Conservation (phyloP, 129 eudicot genomes). For the Pittosporum tobira region DNA sequence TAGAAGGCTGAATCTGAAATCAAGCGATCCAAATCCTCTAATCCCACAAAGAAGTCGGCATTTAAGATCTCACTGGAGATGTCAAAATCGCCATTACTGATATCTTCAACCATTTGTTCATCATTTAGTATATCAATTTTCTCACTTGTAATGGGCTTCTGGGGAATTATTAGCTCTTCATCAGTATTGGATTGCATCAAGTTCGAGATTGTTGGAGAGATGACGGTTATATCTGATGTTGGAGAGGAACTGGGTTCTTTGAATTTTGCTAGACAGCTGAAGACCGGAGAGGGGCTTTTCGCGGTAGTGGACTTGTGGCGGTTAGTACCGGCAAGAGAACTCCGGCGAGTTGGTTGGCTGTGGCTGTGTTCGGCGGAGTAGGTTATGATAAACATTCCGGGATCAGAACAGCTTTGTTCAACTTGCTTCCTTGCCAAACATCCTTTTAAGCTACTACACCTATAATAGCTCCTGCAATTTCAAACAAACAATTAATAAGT, state of each 20-base stretch:
- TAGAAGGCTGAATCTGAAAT: slow-evolving; percentile 18
- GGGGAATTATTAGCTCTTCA: slow-evolving; percentile 20
- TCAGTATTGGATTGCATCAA: slow-evolving; percentile 13
- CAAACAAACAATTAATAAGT: slow-evolving; percentile 12
- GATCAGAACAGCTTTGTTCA: slow-evolving; percentile 66
- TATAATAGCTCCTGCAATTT: slow-evolving; percentile 69
- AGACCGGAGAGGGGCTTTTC: slow-evolving; percentile 22
- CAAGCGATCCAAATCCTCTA: slow-evolving; percentile 47
- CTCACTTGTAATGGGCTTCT: slow-evolving; percentile 21
- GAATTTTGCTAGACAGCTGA: not conserved
- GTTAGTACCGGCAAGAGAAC: slow-evolving; percentile 64
- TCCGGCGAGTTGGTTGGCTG: slow-evolving; percentile 62
- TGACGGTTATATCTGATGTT: not conserved
- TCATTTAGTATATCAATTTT: slow-evolving; percentile 12
- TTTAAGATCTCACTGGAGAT: slow-evolving; percentile 19
- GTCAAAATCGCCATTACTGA: slow-evolving; percentile 1
- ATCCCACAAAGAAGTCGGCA: slow-evolving; percentile 69
- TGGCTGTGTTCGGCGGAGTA: slow-evolving; percentile 81
- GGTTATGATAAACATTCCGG: slow-evolving; percentile 62
- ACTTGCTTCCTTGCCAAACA: slow-evolving; percentile 92
- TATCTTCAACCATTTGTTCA: not conserved
- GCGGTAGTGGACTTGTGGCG: slow-evolving; percentile 26
- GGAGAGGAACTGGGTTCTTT: slow-evolving; percentile 2
- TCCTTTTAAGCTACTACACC: slow-evolving; percentile 75
- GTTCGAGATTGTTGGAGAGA: slow-evolving; percentile 29